Evolutionary conservation across 306 rosid species (phyloP).

Genomic region (Sechiopsis laciniata): DNA sequence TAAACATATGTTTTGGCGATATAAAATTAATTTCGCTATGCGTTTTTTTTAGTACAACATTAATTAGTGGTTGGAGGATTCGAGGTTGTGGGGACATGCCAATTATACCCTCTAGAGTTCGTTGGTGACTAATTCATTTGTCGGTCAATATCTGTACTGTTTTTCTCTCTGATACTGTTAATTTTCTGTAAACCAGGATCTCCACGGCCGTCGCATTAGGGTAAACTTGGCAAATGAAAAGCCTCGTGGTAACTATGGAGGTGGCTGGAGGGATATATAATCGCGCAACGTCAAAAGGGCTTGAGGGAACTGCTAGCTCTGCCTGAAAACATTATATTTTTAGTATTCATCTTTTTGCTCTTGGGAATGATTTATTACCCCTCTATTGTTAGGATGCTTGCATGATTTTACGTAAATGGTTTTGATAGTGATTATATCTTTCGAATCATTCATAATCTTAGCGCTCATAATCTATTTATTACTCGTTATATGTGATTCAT

Average conservation of each 20-base stretch:
- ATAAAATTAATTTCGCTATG: background rate
- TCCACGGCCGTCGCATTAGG: conserved; percentile 69
- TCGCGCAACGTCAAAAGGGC: conserved; percentile 44
- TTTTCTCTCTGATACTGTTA: background rate
- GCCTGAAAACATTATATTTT: background rate
- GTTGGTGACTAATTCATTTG: background rate
- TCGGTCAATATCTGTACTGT: background rate
- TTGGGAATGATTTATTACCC: background rate
- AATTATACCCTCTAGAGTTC: background rate
- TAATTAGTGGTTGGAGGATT: too few species aligned
- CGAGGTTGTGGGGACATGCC: too few species aligned
- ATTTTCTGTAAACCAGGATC: conserved; percentile 43
- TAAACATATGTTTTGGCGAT: conserved; percentile 20
- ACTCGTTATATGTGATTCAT: too few species aligned
- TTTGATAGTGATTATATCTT: too few species aligned
- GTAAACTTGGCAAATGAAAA: conserved; percentile 73
- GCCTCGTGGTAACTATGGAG: conserved; percentile 28
- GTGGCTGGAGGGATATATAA: conserved; percentile 16
- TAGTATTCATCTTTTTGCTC: background rate
- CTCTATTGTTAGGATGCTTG: too few species aligned
- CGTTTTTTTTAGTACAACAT: too few species aligned
- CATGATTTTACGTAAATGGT: too few species aligned
- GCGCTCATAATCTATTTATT: too few species aligned
- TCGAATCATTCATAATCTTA: too few species aligned
- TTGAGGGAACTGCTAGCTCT: conserved; percentile 27